phyloP scores from a whole-genome alignment of 352 stramenopile genomes.

The Blastocystis sp. region DNA sequence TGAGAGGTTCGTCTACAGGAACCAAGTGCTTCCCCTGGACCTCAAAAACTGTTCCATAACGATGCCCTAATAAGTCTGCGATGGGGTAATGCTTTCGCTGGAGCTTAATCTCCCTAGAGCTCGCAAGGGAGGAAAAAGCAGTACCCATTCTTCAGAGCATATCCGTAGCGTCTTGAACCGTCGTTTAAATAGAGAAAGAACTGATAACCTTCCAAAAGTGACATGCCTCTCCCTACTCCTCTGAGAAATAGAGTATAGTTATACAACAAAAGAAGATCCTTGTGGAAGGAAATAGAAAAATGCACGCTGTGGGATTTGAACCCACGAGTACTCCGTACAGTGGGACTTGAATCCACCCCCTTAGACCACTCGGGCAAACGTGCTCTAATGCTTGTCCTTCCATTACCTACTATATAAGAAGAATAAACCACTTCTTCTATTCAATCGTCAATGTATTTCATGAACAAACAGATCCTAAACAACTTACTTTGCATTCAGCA shows the following conservation, averaged over 20 bases:
- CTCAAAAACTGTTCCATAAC: conserved; percentile 52
- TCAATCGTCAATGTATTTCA: neutral
- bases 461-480: conserved; percentile 40
- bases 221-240: neutral
- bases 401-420: neutral
- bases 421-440: neutral
- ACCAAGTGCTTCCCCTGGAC: conserved; percentile 42
- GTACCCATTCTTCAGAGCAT: conserved; percentile 4
- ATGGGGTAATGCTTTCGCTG: conserved; percentile 43
- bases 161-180: conserved; percentile 21
- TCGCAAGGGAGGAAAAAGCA: neutral
- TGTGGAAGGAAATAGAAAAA: neutral
- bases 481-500: neutral
- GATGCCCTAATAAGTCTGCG: conserved; percentile 43
- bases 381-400: neutral
- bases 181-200: conserved; percentile 58
- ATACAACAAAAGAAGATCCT: neutral
- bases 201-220: conserved; percentile 43
- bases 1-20: conserved; percentile 40
- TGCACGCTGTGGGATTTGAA: conserved; percentile 61
- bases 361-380: conserved; percentile 61
- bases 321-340: conserved; percentile 60
- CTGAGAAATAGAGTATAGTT: neutral
- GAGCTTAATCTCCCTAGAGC: conserved; percentile 44
- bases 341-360: conserved; percentile 59